Percentiles rank a stretch among this genome's conserved stretches.
Evolutionary conservation across 176 grass and related monocot species (phyloP).

Genomic region (Musa itinerans): DNA sequence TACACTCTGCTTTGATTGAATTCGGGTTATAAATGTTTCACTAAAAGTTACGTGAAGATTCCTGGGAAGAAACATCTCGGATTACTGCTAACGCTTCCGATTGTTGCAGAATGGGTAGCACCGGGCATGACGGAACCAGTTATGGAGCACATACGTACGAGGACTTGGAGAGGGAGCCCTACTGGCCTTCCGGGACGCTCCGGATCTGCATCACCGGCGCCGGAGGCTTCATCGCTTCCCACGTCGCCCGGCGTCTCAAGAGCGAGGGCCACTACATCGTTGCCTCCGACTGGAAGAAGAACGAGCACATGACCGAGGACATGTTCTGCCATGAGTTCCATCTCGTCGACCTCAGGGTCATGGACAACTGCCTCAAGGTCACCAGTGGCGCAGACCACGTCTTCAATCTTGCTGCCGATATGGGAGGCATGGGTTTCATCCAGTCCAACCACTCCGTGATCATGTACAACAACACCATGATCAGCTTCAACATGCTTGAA

Average conservation of each 20-base stretch:
- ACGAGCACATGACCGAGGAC: conserved; percentile 9
- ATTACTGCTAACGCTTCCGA: neutral
- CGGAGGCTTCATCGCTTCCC: conserved; percentile 10
- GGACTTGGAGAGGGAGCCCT: conserved; percentile 1
- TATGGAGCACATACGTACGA: conserved; percentile 10
- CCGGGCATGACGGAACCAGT: neutral
- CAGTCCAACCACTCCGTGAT: conserved; percentile 14
- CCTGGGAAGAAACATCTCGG: too few relatives aligned
- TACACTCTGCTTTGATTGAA: too few relatives aligned
- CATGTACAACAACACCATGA: conserved; percentile 17
- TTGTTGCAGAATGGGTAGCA: neutral
- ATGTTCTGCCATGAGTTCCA: conserved; percentile 15
- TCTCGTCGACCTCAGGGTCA: conserved; percentile 6
- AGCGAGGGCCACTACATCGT: conserved; percentile 7
- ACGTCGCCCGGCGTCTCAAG: conserved; percentile 1
- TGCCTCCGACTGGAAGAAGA: conserved; percentile 17
- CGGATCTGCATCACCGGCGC: conserved; percentile 9
- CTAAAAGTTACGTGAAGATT: too few relatives aligned
- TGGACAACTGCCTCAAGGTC: conserved; percentile 18
- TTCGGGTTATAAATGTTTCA: too few relatives aligned
- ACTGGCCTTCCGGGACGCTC: neutral
- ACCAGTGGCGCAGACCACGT: neutral
- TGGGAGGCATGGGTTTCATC: conserved; percentile 19
- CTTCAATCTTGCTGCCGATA: conserved; percentile 13
- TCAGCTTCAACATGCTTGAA: conserved; percentile 17